Conservation (phyloP, 306 rosid species). For the Hippophae gyantsensis region DNA sequence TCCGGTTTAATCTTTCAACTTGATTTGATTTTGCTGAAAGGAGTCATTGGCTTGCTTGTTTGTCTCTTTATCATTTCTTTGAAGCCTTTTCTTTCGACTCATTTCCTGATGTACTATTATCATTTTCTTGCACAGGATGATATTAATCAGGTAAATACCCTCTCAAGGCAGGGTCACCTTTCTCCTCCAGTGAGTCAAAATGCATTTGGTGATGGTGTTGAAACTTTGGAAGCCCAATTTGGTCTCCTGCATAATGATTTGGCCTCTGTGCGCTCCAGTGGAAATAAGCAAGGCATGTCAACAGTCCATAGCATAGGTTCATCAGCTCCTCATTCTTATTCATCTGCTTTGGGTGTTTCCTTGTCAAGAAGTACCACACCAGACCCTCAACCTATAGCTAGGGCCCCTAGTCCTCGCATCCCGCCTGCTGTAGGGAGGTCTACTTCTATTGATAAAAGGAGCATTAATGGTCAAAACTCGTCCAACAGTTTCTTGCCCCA, state of each 20-base stretch:
- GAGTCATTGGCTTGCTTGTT: too few relatives aligned
- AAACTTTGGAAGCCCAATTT: constrained; percentile 54
- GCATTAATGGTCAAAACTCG: constrained; percentile 35
- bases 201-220: constrained; percentile 71
- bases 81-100: not conserved
- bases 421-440: constrained; percentile 70
- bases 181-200: constrained; percentile 88
- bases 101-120: not conserved
- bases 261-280: constrained; percentile 34
- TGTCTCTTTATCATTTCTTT: too few relatives aligned
- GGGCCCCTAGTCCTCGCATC: constrained; percentile 88
- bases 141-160: constrained; percentile 17
- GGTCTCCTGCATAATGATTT: constrained; percentile 45
- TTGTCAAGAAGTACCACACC: constrained; percentile 85
- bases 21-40: too few relatives aligned
- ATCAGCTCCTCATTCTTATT: constrained; percentile 57
- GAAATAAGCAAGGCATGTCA: constrained; percentile 51
- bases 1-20: too few relatives aligned
- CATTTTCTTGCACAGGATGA: constrained; percentile 29
- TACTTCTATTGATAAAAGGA: constrained; percentile 52
- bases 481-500: constrained; percentile 42
- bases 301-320: constrained; percentile 41
- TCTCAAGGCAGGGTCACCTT: constrained; percentile 46
- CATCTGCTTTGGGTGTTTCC: constrained; percentile 78
- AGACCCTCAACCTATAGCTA: constrained; percentile 62